These are phyloP conservation scores for Spizellomyces sp. DNA, from an alignment of 192 early-diverging fungal species.

Conservation along the genomic window DNA sequence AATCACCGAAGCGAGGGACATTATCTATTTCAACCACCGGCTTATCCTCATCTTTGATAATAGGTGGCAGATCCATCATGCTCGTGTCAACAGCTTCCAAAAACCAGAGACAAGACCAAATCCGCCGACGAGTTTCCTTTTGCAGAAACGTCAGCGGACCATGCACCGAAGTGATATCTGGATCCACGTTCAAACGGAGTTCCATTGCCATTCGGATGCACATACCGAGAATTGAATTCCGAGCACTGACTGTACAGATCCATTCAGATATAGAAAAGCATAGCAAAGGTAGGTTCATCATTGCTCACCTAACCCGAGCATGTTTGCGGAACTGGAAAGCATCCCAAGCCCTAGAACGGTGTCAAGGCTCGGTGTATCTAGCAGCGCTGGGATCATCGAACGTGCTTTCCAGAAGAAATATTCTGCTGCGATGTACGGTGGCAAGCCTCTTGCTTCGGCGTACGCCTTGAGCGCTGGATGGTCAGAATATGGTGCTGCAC, in stretches of 20 bases:
- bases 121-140: constrained; percentile 39
- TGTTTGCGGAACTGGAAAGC: no score
- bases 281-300: no score
- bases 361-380: constrained; percentile 9
- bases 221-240: neutral
- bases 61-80: neutral
- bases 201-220: constrained; percentile 41
- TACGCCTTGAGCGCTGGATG: constrained; percentile 18
- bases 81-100: constrained; percentile 12
- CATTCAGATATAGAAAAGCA: no score
- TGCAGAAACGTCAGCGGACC: constrained; percentile 37
- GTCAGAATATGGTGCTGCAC: constrained; percentile 13
- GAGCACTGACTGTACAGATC: neutral
- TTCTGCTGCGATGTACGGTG: constrained; percentile 8
- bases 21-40: no score
- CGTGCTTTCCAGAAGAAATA: constrained; percentile 8
- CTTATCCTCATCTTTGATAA: no score
- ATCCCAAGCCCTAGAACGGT: constrained; percentile 9
- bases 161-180: constrained; percentile 37
- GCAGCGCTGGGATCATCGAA: constrained; percentile 7
- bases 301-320: no score
- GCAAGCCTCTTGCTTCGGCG: neutral
- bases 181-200: constrained; percentile 36
- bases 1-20: no score
- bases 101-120: constrained; percentile 43